Conservation (phyloP, 192 early-diverging fungal species). For the Coemansia sp. region DNA sequence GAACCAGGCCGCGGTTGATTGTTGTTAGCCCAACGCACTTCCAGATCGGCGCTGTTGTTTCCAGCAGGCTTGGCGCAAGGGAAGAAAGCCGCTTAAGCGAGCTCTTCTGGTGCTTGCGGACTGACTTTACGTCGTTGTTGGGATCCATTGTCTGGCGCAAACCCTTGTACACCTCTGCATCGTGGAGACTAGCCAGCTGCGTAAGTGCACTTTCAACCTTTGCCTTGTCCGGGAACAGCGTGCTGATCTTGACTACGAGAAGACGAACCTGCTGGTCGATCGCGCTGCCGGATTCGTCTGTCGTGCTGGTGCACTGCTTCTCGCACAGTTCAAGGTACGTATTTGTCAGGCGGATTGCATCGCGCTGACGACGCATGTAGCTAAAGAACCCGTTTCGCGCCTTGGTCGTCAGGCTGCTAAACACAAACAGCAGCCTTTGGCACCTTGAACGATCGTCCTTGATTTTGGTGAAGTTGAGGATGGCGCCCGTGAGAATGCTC, state of each 20-base stretch:
- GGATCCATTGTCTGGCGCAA: conserved; percentile 74
- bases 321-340: conserved; percentile 65
- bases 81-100: conserved; percentile 65
- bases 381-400: conserved; percentile 74
- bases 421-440: conserved; percentile 68
- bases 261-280: conserved; percentile 55
- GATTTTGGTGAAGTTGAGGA: conserved; percentile 47
- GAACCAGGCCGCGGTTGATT: conserved; percentile 63
- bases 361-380: conserved; percentile 71
- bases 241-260: conserved; percentile 58
- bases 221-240: conserved; percentile 64
- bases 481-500: conserved; percentile 40
- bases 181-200: conserved; percentile 71
- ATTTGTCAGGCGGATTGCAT: conserved; percentile 61
- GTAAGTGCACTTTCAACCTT: conserved; percentile 62
- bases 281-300: conserved; percentile 44
- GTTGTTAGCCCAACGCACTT: conserved; percentile 73
- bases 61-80: conserved; percentile 59
- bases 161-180: conserved; percentile 64
- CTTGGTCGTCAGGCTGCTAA: conserved; percentile 62
- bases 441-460: conserved; percentile 46
- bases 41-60: conserved; percentile 73
- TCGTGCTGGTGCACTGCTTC: conserved; percentile 53
- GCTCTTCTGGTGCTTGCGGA: conserved; percentile 74
- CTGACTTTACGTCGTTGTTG: conserved; percentile 64